phyloP scores from a whole-genome alignment of 2,329 filamentous ascomycete genomes.

The Ceratocystis lukuohia region DNA sequence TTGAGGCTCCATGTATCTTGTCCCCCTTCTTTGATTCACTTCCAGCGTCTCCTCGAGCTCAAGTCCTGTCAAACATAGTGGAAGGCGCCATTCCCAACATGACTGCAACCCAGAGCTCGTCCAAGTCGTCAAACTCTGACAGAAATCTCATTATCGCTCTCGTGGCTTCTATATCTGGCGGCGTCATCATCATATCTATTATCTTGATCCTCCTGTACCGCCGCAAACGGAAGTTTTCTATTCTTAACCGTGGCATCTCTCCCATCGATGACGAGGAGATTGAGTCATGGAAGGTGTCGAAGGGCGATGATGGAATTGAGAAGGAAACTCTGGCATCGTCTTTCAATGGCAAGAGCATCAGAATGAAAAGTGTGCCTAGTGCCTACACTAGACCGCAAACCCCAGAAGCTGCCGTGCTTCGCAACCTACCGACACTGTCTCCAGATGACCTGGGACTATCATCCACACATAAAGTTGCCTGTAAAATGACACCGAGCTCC shows the following conservation, averaged over 20 bases:
- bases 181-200: slow-evolving; percentile 27
- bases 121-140: slow-evolving; percentile 22
- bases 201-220: slow-evolving; percentile 29
- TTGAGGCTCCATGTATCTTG: slow-evolving; percentile 1
- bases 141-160: slow-evolving; percentile 38
- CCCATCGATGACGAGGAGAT: slow-evolving; percentile 55
- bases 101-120: neutral
- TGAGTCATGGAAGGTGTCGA: slow-evolving; percentile 44
- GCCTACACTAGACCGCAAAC: neutral
- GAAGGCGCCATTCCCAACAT: neutral
- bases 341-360: neutral
- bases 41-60: neutral
- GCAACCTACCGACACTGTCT: neutral
- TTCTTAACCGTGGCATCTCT: slow-evolving; percentile 43
- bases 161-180: slow-evolving; percentile 36
- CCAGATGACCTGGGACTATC: neutral
- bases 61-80: neutral
- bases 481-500: slow-evolving; percentile 19
- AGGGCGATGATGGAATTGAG: slow-evolving; percentile 22
- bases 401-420: neutral
- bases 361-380: neutral
- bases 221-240: slow-evolving; percentile 28
- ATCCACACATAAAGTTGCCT: neutral
- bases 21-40: neutral
- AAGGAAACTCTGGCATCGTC: slow-evolving; percentile 21